These are phyloP conservation scores for Leonotis leonurus DNA, from an alignment of 257 asterid species.

Conservation along the genomic window DNA sequence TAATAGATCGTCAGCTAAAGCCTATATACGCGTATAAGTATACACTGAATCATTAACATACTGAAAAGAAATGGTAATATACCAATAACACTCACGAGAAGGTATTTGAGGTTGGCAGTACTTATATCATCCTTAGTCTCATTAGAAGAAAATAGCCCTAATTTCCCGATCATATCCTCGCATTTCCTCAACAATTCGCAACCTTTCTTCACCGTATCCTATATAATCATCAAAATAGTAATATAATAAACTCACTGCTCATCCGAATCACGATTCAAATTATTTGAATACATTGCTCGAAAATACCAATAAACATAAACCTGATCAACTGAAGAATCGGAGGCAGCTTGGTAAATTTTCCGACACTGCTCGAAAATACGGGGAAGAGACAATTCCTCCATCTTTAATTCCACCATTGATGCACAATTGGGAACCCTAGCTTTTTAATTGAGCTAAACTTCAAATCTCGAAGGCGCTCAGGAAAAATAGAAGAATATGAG, in stretches of 20 bases:
- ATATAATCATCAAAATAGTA: neutral
- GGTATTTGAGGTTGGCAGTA: conserved; percentile 75
- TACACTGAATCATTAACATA: neutral
- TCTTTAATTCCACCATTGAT: conserved; percentile 43
- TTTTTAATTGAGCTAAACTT: neutral
- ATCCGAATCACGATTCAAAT: neutral
- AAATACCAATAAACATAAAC: conserved; percentile 10
- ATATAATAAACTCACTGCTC: neutral
- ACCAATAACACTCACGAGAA: conserved; percentile 49
- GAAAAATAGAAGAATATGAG: neutral
- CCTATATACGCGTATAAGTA: neutral
- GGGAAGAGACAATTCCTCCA: conserved; percentile 58
- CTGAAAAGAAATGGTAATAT: neutral
- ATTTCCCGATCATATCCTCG: conserved; percentile 75
- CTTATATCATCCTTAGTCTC: conserved; percentile 91
- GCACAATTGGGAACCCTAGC: neutral
- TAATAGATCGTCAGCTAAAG: neutral
- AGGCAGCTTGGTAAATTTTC: conserved; percentile 43
- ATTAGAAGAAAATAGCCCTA: conserved; percentile 80
- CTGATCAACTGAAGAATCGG: conserved; percentile 53
- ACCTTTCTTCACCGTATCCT: conserved; percentile 65
- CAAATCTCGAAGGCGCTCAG: neutral
- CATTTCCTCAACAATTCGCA: conserved; percentile 63
- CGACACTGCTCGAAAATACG: conserved; percentile 47
- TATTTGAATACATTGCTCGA: neutral